Evolutionary conservation across 1,284 basidiomycete genomes (phyloP).

Genomic region (Trametes versicolor): DNA sequence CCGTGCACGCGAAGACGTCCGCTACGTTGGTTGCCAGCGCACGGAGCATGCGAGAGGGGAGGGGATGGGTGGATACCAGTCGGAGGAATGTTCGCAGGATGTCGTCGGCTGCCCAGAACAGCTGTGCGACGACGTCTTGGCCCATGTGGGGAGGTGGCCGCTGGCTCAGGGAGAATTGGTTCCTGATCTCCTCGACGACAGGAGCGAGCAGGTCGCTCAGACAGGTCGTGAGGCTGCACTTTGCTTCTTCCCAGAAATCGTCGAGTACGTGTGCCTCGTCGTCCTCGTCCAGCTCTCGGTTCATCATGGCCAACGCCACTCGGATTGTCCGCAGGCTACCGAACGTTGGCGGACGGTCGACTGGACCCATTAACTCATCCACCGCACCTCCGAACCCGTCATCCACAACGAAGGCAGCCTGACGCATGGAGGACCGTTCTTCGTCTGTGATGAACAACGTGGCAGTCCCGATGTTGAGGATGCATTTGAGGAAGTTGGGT

Average conservation of each 20-base stretch:
- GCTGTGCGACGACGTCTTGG: conserved; percentile 56
- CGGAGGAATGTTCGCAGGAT: conserved; percentile 59
- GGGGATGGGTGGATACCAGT: conserved; percentile 56
- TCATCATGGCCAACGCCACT: conserved; percentile 66
- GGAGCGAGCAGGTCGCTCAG: conserved; percentile 62
- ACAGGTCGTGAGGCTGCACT: conserved; percentile 62
- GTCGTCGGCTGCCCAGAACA: conserved; percentile 64
- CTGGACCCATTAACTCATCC: conserved; percentile 62
- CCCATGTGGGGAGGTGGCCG: conserved; percentile 41
- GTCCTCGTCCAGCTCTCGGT: conserved; percentile 58
- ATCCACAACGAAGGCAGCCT: conserved; percentile 69
- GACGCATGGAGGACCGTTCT: conserved; percentile 64
- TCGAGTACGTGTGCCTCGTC: conserved; percentile 65
- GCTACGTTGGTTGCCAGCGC: conserved; percentile 54
- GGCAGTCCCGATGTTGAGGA: conserved; percentile 61
- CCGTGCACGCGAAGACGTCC: conserved; percentile 66
- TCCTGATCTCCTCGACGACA: conserved; percentile 60
- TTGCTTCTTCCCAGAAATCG: conserved; percentile 66
- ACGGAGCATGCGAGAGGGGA: conserved; percentile 59
- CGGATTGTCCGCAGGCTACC: conserved; percentile 65
- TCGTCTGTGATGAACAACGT: conserved; percentile 68
- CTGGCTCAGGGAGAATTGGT: conserved; percentile 54
- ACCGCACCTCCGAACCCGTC: conserved; percentile 72
- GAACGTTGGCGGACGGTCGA: conserved; percentile 59
- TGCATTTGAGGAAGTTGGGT: conserved; percentile 62